Base-by-base conservation (phyloP, 139 green algal species). In the Raphidocelis subcapitata region DNA sequence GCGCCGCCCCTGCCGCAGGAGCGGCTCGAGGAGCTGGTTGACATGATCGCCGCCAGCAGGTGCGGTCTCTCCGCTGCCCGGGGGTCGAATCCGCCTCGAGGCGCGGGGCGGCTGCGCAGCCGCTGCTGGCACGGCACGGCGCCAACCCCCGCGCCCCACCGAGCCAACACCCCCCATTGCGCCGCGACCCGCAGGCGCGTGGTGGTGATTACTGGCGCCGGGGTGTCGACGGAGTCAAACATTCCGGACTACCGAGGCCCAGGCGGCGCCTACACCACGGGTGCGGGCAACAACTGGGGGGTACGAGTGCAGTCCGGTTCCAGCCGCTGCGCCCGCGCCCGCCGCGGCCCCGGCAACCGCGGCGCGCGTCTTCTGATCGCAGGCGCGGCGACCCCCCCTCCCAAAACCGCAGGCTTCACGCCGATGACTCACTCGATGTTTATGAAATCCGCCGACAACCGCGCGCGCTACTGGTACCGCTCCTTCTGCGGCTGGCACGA, bases 391-490 rank as follows among this genome's bases (percentile, higher is more conserved):
- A 32, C 60, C 44, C 18, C n/a, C 15, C 26, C n/a, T 65, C 16
- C 44, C 21, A 44, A 16, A 8, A 33, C 23, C 28, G 36, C 59
- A 46, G 92, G 93, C n/a, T 98, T 96, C 80, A 95, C 94, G 75
- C 94, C 95, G 5, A 98, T 99, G 93, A 97, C 92, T 0, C 92
- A 98, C 70, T 91, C 97, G 79, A 81, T 96, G 81, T 98, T 98
- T 62, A 90, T 98, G 84, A 67, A 82, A 1, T 84, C 79, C 12
- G 47, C 79, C 1, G 72, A 77, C 21, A 84, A 82, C 32, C 71
- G 86, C 0, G 67, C 81, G 1, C 83, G 94, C 26, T 98, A 98
- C 82, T 98, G 92, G 92, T 86, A 89, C 23, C 86, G 94, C n/a
- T 88, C 72, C 69, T 90, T 92, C 80, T 86, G 90, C 2, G 94